Base-by-base conservation (phyloP, 2,329 filamentous ascomycete species). In the Lomentospora prolificans region DNA sequence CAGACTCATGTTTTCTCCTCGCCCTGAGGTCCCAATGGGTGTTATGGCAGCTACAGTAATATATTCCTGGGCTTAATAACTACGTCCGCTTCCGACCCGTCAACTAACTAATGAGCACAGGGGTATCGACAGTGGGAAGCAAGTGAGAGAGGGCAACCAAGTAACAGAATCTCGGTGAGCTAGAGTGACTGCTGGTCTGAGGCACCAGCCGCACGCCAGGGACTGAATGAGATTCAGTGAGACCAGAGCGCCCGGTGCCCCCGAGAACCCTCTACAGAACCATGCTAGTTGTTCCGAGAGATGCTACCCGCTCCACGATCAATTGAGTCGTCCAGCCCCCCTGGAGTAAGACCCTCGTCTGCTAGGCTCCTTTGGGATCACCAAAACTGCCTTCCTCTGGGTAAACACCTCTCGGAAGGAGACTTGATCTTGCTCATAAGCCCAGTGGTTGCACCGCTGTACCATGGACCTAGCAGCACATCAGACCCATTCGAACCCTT, bases 401-500 rank as follows among this genome's bases (percentile, higher is more conserved):
- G 70, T 46, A 74, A 67, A 55, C 65, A 72, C 28, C 69, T 82
- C 25, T 64, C 62, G 39, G 39, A 54, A 6, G 71, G 77, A 50
- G 78, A 82, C 60, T 66, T 79, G n/a, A 70, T 86, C n/a, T 70
- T 87, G 53, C 76, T 85, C 50, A 67, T 85, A 31, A 83, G 84
- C 4, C 82, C 82, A 1, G 75, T 78, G 25, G 75, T 80, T 31
- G 65, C 74, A 22, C 79, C 74, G 50, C 64, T 70, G 59, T 72
- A 69, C 61, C 69, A 67, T 58, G 69, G 69, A 60, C 62, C 70
- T 48, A 63, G 68, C 48, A 71, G 73, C 58, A 68, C 67, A 48
- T 74, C 70, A 62, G 87, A 91, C 64, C 87, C 87, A 0, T 90
- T 90, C 64, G 86, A 90, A 66, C 76, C 79, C 12, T 72, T 91